Conservation (phyloP, 164 flowering plant species). For the Tetrastigma voinierianum region DNA sequence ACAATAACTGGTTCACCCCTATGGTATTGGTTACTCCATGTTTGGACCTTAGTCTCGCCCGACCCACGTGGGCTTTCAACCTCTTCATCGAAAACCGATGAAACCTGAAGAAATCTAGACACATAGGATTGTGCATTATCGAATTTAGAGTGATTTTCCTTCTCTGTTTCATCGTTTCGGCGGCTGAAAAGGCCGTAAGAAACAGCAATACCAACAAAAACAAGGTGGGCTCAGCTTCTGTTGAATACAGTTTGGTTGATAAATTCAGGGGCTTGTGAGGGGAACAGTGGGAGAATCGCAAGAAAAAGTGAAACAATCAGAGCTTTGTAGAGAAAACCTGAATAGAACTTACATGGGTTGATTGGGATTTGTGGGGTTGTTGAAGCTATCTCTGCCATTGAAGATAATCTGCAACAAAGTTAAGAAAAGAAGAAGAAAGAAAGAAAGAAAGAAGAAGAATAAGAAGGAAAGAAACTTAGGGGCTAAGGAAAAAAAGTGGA, state of each 20-base stretch:
- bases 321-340: constrained; percentile 45
- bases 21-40: constrained; percentile 68
- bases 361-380: constrained; percentile 14
- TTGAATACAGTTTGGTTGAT: constrained; percentile 48
- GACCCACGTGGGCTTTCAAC: constrained; percentile 37
- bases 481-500: constrained; percentile 45
- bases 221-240: constrained; percentile 84
- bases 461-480: constrained; percentile 41
- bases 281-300: constrained; percentile 45
- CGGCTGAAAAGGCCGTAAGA: constrained; percentile 88
- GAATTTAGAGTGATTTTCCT: constrained; percentile 31
- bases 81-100: constrained; percentile 81
- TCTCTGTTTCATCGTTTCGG: constrained; percentile 48
- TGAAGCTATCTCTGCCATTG: constrained; percentile 46
- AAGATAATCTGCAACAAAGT: constrained; percentile 3
- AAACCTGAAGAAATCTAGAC: constrained; percentile 68
- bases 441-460: constrained; percentile 3
- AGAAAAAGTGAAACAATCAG: constrained; percentile 32
- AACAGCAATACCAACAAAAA: constrained; percentile 86
- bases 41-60: constrained; percentile 56
- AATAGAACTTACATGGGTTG: constrained; percentile 44
- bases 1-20: constrained; percentile 56
- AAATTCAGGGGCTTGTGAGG: constrained; percentile 71
- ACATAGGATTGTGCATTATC: constrained; percentile 61
- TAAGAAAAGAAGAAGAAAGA: not conserved